A percentile compares a stretch with the other conserved stretches of the same genome.
These are phyloP conservation scores for Evernia prunastri DNA, from an alignment of 495 filamentous ascomycete species.

Conservation along the genomic window DNA sequence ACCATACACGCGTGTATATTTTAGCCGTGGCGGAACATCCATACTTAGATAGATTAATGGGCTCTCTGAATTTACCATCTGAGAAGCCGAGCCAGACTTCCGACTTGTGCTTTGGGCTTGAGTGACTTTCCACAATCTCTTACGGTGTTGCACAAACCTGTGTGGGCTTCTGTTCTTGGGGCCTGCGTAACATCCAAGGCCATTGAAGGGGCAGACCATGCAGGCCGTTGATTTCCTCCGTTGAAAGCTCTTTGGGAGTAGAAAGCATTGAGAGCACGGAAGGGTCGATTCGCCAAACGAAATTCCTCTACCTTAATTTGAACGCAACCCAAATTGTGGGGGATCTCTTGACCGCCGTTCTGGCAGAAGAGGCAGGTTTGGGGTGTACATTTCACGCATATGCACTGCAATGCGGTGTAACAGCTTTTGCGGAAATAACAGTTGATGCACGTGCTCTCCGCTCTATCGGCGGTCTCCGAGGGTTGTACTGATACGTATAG, in stretches of 20 bases:
- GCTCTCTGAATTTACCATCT: background rate
- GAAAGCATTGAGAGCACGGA: background rate
- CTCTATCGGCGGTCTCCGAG: background rate
- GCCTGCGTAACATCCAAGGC: background rate
- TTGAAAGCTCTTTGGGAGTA: background rate
- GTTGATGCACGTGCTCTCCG: background rate
- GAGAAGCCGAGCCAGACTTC: background rate
- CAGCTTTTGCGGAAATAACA: background rate
- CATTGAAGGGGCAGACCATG: background rate
- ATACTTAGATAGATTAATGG: background rate
- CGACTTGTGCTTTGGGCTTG: background rate
- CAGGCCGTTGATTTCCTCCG: background rate
- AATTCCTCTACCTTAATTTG: background rate
- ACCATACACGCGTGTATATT: background rate
- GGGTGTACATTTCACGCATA: background rate
- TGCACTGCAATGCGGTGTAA: background rate
- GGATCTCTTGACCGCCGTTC: background rate
- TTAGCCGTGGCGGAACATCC: background rate
- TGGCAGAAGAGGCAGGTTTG: background rate
- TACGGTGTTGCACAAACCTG: background rate
- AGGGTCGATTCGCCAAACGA: background rate
- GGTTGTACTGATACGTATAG: background rate
- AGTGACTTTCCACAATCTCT: background rate
- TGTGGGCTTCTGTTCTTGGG: background rate
- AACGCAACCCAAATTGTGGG: background rate